Evolutionary conservation across 805 yeast species (phyloP).

Genomic region (Kazachstania kunashirensis): DNA sequence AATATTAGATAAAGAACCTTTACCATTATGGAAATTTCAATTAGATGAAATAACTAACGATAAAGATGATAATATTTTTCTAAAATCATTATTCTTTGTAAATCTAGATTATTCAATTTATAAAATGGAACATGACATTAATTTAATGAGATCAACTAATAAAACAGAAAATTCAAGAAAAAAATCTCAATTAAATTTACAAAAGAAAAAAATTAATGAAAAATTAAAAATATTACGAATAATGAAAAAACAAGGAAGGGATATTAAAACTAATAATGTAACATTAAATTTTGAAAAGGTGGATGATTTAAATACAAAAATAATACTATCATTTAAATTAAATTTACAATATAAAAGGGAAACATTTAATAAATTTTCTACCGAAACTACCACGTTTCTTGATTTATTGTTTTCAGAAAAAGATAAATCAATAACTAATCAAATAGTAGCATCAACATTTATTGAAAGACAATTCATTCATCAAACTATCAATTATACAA

Average conservation of each 20-base stretch:
- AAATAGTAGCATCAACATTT: constrained; percentile 7
- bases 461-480: constrained; percentile 22
- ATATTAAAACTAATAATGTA: constrained; percentile 1
- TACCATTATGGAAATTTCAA: neutral
- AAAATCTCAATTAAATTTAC: neutral
- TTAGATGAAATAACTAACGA: neutral
- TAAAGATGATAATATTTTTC: neutral
- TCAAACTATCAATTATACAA: constrained; percentile 19
- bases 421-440: neutral
- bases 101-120: neutral
- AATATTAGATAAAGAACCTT: neutral
- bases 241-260: constrained; percentile 4
- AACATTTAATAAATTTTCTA: constrained; percentile 19
- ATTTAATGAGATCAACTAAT: too few species aligned
- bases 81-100: neutral
- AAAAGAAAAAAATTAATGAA: constrained; percentile 1
- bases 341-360: constrained; percentile 5
- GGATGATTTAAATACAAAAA: neutral
- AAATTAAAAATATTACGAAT: neutral
- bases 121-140: too few species aligned
- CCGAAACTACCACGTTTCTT: constrained; percentile 16
- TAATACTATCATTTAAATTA: constrained; percentile 6
- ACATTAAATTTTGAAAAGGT: neutral
- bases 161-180: too few species aligned
- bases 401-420: constrained; percentile 16